Base-by-base conservation (phyloP, 305 asterid genomes). In the Ajuga reptans region DNA sequence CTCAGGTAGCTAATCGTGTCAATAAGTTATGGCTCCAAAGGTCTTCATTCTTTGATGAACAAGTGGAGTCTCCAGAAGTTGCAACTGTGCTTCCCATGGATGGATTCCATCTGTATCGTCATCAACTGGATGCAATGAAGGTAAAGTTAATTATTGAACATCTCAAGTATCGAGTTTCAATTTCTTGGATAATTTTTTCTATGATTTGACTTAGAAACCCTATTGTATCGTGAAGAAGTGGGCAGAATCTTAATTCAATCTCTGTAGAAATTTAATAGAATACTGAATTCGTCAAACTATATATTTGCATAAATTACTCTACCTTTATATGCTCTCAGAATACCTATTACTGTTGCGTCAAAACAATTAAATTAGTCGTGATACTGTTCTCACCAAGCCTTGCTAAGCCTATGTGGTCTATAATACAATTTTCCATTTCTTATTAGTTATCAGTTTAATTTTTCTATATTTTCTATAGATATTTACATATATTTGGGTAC, bases 71-170 rank as follows among this genome's bases (percentile, higher is more conserved):
- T 62, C 89, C 89, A 39, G 90, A 84, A 73, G 86, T 85, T 61
- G 95, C 99, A 47, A 79, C 80, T 3, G 91, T 86, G 74, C 86
- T 93, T 76, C 96, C 97, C 74, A 93, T 91, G 97, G 99, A 93
- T 79, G 99, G 99, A 5, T 93, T 93, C 74, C 99, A 93, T 83
- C 96, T 93, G 49, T 93, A 89, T 74, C 95, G 93, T 37, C 92
- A 76, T 77, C 95, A 93, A 70, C 86, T 93, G 61, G 96, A 93
- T 78, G 83, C 86, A 50, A 91, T 91, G 97, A 84, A 91, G 97
- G 99, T 93, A 66, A 66, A 37, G 51, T 50, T 67, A 27, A 39
- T 41, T 15, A 37, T 54, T 27, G 15, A 34, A 37, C 41, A 45
- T 45, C 55, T 55, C 34, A 31, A 69, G 43, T 59, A 31, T 39